Evolutionary conservation across 208 protist genomes (phyloP), one percentile per base, ranked within the genome.

Genomic region (Naegleria gruberi): DNA sequence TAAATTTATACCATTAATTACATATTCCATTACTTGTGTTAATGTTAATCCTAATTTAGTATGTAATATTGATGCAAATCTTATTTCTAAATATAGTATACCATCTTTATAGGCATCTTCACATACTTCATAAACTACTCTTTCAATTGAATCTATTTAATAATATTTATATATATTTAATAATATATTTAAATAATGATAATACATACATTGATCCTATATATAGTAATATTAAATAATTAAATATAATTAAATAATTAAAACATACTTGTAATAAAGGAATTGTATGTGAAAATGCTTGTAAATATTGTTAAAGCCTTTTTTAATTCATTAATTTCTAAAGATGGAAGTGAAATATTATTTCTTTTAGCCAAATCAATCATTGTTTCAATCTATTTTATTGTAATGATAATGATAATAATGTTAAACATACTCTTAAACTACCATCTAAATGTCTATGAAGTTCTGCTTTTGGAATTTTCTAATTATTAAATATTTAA

Each of bases 371-470:
- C 51, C 4, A 65, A 23, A 19, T 65, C 51, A 30, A 65, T 4
- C 51, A 65, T 65, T 10, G 51, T 65, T 65, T 65, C 19, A 65
- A 65, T 65, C 51, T 65, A 1, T 65, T 3, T 1, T 30, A 65
- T 1, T 30, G 51, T 65, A 1, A 30, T 30, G 4, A 65, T 65
- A 1, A 65, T 4, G 15, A 30, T 19, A 19, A 65, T 3, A 65
- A 23, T 65, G 51, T 23, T 65, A 23, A 65, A 65, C 51, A 4
- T 65, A 92, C 37, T 55, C 93, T 82, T 47, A 94, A 90, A 12
- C 73, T 91, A 17, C 94, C 94, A 91, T 95, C 94, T 30, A 94
- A 92, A 89, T 93, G 88, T 65, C 46, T 37, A 51, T 82, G 45
- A 8, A 74, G 10, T 17, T 82, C 51, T 17, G 45, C 46, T 57